Evolutionary conservation across 2,329 filamentous ascomycete species (phyloP), one percentile per base, ranked within the genome.

Genomic region (Xylaria digitata): DNA sequence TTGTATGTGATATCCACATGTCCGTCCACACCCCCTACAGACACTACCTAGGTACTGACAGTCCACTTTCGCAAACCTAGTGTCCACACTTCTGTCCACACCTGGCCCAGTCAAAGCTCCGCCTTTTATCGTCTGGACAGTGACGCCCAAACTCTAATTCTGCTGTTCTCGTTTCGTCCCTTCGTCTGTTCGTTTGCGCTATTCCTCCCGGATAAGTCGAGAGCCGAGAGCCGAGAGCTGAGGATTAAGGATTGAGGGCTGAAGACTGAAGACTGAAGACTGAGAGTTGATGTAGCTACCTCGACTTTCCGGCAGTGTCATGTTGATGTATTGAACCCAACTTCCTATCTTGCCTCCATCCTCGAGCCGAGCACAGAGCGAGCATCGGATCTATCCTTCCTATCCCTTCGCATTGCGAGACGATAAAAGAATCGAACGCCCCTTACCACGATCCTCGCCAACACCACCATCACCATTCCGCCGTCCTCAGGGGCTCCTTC

Each of bases 71-170:
- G 34, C 34, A 37, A 37, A 37, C 11, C 34, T 13, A 37, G 34
- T 37, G 34, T 37, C 55, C 56, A 59, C 48, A n/a, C 11, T 21
- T 30, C 37, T 48, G 45, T 42, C 55, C 50, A 64, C 48, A 30
- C 62, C 42, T 40, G 53, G 21, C 53, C 57, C 45, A 64, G 55
- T 55, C 45, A 19, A 56, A 56, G 56, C 50, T 32, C 48, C 57
- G 52, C 56, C 57, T 43, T 54, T 46, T 60, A 32, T 49, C 55
- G 34, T 67, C 49, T 59, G 30, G 11, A 40, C 50, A 56, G 45
- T 46, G 48, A 59, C 62, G n/a, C 48, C 66, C 62, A 55, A 59
- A 37, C 26, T 42, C 46, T 53, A 37, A 34, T 50, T 32, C 26
- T 52, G 40, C 34, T 19, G 42, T 57, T n/a, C 40, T 32, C 23